These are phyloP conservation scores for Phytophthora sojae DNA, from an alignment of 352 stramenopile genomes.

Conservation along the genomic window DNA sequence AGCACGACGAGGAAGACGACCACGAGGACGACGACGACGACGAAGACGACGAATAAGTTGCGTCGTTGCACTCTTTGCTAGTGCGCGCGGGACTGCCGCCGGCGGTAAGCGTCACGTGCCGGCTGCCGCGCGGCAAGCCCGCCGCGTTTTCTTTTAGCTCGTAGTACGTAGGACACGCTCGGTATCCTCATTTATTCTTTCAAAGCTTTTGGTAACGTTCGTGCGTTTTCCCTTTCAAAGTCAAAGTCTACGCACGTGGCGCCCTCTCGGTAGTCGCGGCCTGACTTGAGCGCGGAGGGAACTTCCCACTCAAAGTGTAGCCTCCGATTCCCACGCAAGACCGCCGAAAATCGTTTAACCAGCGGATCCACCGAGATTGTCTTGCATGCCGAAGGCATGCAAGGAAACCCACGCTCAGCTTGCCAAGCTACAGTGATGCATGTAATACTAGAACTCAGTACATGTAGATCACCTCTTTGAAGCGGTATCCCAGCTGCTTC, in stretches of 20 bases:
- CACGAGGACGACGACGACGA: slow-evolving; percentile 75
- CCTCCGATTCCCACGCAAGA: background rate
- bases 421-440: too few species aligned
- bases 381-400: too few species aligned
- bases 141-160: slow-evolving; percentile 41
- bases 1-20: slow-evolving; percentile 76
- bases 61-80: background rate
- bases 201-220: slow-evolving; percentile 32
- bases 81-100: background rate
- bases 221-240: slow-evolving; percentile 7
- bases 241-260: background rate
- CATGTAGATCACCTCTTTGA: background rate
- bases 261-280: slow-evolving; percentile 6
- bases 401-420: too few species aligned
- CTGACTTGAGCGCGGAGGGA: too few species aligned
- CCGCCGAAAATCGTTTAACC: background rate
- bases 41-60: slow-evolving; percentile 31
- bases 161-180: slow-evolving; percentile 38
- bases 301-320: background rate
- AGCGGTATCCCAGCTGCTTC: slow-evolving; percentile 12
- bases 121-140: background rate
- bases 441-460: too few species aligned
- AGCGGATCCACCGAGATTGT: background rate
- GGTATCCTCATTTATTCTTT: slow-evolving; percentile 46
- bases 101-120: background rate